Evolutionary conservation across 192 early-diverging fungal species (phyloP), one percentile per base, ranked within the genome.

Genomic region (Podila verticillata): DNA sequence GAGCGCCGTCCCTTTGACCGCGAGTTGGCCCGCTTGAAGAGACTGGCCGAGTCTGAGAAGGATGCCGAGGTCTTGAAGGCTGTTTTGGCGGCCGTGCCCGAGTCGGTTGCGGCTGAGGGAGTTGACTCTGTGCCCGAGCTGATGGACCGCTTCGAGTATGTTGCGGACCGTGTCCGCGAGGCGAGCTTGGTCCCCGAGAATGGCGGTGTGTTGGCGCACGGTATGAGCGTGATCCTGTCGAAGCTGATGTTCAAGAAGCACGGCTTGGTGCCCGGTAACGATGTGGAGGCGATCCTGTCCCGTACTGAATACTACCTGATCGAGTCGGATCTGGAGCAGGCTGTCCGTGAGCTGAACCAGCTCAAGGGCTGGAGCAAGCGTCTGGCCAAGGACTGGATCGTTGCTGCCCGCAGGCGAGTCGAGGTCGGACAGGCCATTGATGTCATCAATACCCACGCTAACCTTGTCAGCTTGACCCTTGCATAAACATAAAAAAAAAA

Each of bases 321-420:
- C 62, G 87, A 89, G 62, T 89, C 90, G 26, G 94, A 99, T 82
- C 77, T 99, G 64, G 96, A 98, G 56, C 83, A 84, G 65, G 96
- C 96, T 13, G 83, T 94, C 17, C 89, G 97, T 72, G 96, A 99
- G 79, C 81, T 98, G 68, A 98, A 98, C 84, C 96, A 96, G 82
- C 84, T 99, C 57, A 90, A 82, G 51, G 96, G 97, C 10, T 99
- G 97, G 97, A 89, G 94, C 19, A 93, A 93, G 82, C 85, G 83
- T 72, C 82, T 99, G 58, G 92, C 95, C 20, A 74, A 86, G 80
- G 97, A 96, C 84, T 99, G 97, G 97, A 84, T 99, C 30, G 79
- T 82, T 31, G 85, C 88, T 32, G 94, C 96, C 1, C 90, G 95
- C 49, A 85, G 85, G 68, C 91, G 95, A 83, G 87, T 99, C 69